Conservation (phyloP, 1,284 basidiomycete species). For the Papiliotrema nemorosa region DNA sequence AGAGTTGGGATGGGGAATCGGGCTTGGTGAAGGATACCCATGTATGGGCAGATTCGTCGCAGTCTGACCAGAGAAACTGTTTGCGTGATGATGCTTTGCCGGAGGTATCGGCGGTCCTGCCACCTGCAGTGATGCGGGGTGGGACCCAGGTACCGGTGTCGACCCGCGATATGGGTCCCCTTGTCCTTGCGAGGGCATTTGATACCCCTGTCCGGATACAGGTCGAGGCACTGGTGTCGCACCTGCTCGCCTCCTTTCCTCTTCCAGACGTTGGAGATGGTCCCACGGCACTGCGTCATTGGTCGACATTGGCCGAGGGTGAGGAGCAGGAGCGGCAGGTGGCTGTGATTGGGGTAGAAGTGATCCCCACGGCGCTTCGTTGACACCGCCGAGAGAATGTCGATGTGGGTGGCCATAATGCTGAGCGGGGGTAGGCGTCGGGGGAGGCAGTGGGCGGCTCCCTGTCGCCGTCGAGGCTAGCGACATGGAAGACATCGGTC, state of each 20-base stretch:
- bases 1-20: conserved; percentile 22
- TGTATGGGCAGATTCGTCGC: neutral
- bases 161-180: neutral
- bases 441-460: conserved; percentile 13
- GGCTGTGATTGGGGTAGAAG: conserved; percentile 24
- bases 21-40: conserved; percentile 15
- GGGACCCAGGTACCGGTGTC: conserved; percentile 6
- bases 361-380: conserved; percentile 33
- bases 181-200: neutral
- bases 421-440: conserved; percentile 14
- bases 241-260: conserved; percentile 5
- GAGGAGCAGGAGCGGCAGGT: conserved; percentile 16
- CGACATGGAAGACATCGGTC: conserved; percentile 39
- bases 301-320: conserved; percentile 27
- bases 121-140: conserved; percentile 4
- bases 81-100: conserved; percentile 16
- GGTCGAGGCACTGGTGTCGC: conserved; percentile 13
- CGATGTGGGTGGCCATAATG: conserved; percentile 18
- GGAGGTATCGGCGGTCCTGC: neutral
- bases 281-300: conserved; percentile 11
- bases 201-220: conserved; percentile 7
- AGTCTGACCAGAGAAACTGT: conserved; percentile 22
- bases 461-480: conserved; percentile 19
- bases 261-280: conserved; percentile 6
- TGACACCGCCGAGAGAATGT: conserved; percentile 30